Conservation (phyloP, 2,329 filamentous ascomycete species). For the Biscogniauxia sp. region DNA sequence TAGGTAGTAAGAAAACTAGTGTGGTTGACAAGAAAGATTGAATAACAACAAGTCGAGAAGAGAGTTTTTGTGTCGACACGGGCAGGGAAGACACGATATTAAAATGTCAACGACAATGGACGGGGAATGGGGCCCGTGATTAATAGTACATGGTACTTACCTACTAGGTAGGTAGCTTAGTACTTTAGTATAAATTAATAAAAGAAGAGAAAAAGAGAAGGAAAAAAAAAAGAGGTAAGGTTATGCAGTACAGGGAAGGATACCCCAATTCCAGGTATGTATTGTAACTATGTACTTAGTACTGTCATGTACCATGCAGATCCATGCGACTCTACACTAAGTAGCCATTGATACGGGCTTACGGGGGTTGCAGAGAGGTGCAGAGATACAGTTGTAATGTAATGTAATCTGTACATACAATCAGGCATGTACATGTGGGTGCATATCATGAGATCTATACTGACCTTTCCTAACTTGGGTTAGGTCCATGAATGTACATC, state of each 20-base stretch:
- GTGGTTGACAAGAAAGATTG: background rate
- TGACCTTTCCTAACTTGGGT: background rate
- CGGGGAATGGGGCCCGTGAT: background rate
- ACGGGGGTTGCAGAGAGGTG: background rate
- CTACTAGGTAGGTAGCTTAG: no score
- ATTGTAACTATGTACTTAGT: no score
- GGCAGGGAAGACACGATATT: background rate
- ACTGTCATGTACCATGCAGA: background rate
- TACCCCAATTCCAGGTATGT: background rate
- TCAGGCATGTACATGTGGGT: background rate
- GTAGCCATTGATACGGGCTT: background rate
- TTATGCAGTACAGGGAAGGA: background rate
- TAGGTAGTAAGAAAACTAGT: background rate
- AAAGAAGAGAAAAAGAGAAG: background rate
- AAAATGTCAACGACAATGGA: background rate
- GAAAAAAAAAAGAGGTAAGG: background rate
- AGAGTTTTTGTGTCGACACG: background rate
- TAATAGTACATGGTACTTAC: no score
- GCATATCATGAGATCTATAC: background rate
- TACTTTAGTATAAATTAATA: background rate
- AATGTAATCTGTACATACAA: no score
- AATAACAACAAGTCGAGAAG: background rate
- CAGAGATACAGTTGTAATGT: background rate
- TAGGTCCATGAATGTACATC: background rate
- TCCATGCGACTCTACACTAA: background rate